Conservation (phyloP, 2,329 filamentous ascomycete genomes). For the Colletotrichum paranaense region DNA sequence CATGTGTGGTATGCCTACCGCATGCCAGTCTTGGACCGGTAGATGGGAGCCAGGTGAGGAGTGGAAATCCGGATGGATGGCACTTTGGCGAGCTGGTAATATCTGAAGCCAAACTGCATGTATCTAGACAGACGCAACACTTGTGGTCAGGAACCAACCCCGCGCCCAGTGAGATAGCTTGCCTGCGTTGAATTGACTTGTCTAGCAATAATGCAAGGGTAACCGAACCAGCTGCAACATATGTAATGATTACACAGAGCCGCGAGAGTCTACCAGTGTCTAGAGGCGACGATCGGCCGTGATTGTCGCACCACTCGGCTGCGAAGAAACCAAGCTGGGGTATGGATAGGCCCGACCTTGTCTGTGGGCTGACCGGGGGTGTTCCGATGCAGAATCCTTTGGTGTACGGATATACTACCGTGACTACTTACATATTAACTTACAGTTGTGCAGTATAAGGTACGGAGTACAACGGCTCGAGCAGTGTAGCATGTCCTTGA, state of each 20-base stretch:
- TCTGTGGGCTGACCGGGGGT: background rate
- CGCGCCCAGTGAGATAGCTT: no score
- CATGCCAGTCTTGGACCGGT: no score
- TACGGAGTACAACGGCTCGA: background rate
- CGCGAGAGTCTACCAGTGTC: background rate
- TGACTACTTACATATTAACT: background rate
- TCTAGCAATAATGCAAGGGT: background rate
- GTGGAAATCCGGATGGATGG: no score
- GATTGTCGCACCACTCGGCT: constrained; percentile 1
- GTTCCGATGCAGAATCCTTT: constrained; percentile 1
- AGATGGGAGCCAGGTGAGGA: no score
- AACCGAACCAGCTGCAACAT: no score
- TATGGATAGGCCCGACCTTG: background rate
- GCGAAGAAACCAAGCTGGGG: constrained; percentile 1
- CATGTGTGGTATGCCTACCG: no score
- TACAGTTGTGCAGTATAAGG: background rate
- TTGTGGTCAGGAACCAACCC: background rate
- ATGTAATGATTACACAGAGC: no score
- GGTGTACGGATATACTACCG: background rate
- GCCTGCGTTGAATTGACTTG: no score
- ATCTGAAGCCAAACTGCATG: background rate
- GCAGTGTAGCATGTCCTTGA: background rate
- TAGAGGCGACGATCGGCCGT: background rate
- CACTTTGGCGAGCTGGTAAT: background rate
- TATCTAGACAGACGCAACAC: background rate